Base-by-base conservation (phyloP, 176 grass and related monocot genomes). In the Carex parvula region DNA sequence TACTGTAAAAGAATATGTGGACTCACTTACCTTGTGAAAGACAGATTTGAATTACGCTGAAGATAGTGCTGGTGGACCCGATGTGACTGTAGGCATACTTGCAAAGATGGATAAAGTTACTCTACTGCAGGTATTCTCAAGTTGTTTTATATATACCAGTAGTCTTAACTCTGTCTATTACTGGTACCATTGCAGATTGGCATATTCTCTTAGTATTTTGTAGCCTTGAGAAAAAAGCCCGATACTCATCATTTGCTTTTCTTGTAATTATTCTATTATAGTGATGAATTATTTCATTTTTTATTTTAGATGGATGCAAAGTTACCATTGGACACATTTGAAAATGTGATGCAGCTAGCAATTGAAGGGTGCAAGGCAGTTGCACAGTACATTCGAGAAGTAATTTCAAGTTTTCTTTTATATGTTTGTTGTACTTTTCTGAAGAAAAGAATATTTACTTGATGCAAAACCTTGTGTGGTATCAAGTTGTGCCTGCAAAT, bases 41-140 rank as follows among this genome's bases (percentile, higher is more conserved):
- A n/a, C 89, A 99, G 93, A 99, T 94, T 74, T 99, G 58, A 99
- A 99, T 86, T 99, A 99, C 42, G 62, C 91, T 39, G 96, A 99
- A 86, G 93, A 99, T 83, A 95, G 91, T 87, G 96, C 93, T 81
- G 96, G 93, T 61, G 96, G 93, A 59, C 66, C 93, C 14, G 96
- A 99, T 90, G 91, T 99, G 70, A 95, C 96, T 16, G 93, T 95
- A 56, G 96, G 88, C 6, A 87, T 92, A 89, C 96, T 99, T 83
- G 76, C 88, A 75, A 98, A 95, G 85, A 95, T 88, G 91, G 93
- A 95, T 84, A 98, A 95, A 92, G 91, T 98, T 48, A 99, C 93
- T 88, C 87, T 99, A 70, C 89, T 99, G 74, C 96, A 99, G 93
- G 93, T 99, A 58, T 80, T 60, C 3, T 6, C 53, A 37, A 39